Evolutionary conservation across 192 early-diverging fungal species (phyloP).

Genomic region (Coemansia sp.): DNA sequence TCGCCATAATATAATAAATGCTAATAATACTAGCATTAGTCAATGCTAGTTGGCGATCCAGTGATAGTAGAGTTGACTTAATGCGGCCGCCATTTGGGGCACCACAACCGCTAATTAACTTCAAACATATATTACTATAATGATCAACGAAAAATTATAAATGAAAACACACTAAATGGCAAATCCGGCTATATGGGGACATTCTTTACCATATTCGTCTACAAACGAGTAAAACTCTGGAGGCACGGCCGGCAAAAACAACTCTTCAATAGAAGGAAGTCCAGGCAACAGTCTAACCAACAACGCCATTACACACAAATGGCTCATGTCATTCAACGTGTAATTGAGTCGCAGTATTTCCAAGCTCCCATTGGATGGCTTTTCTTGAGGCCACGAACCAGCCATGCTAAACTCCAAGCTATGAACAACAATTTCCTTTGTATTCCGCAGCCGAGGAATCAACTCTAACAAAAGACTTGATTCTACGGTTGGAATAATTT

Average conservation of each 20-base stretch:
- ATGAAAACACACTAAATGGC: background rate
- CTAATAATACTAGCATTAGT: too few relatives aligned
- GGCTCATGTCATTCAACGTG: background rate
- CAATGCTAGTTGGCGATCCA: too few relatives aligned
- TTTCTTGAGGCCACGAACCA: background rate
- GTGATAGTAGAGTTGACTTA: too few relatives aligned
- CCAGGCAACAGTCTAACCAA: background rate
- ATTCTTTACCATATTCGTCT: background rate
- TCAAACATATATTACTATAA: too few relatives aligned
- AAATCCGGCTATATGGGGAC: constrained; percentile 13
- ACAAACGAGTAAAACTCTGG: constrained; percentile 7
- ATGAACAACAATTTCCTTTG: constrained; percentile 7
- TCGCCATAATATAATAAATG: too few relatives aligned
- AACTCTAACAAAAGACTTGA: background rate
- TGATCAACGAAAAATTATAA: too few relatives aligned
- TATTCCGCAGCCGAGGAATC: background rate
- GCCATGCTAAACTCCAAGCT: background rate
- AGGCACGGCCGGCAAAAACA: constrained; percentile 7
- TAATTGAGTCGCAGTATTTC: background rate
- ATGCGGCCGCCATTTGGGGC: too few relatives aligned
- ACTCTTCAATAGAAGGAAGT: constrained; percentile 6
- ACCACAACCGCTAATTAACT: too few relatives aligned
- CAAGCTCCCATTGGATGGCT: background rate
- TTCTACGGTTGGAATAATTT: background rate
- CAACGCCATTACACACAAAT: background rate